Evolutionary conservation across 805 yeast genomes (phyloP).

Genomic region (Candida anglica): DNA sequence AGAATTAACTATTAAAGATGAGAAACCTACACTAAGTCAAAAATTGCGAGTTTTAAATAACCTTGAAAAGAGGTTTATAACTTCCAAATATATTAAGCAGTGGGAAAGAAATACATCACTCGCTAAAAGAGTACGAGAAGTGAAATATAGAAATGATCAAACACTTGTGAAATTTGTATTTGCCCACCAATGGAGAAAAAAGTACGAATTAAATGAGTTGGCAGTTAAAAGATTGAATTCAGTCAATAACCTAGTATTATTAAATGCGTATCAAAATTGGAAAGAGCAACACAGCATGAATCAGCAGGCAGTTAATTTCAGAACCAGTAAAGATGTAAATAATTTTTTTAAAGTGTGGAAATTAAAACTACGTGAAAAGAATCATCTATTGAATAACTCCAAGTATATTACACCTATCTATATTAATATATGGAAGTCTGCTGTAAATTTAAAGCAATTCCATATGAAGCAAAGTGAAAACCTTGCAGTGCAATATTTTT

Average conservation of each 20-base stretch:
- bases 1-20: not conserved
- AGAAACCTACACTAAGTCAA: slow-evolving; percentile 1
- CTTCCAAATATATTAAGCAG: slow-evolving; percentile 8
- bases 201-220: slow-evolving; percentile 4
- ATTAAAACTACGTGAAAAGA: too few relatives aligned
- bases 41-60: slow-evolving; percentile 10
- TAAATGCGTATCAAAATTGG: slow-evolving; percentile 1
- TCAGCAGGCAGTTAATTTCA: not conserved
- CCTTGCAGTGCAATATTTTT: too few relatives aligned
- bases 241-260: not conserved
- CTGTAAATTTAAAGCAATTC: too few relatives aligned
- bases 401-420: too few relatives aligned
- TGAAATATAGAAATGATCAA: slow-evolving; percentile 4
- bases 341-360: not conserved
- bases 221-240: slow-evolving; percentile 9
- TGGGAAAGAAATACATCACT: slow-evolving; percentile 11
- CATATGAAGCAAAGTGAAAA: too few relatives aligned
- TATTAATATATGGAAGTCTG: too few relatives aligned
- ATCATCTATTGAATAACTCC: too few relatives aligned
- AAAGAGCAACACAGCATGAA: not conserved
- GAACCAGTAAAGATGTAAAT: not conserved
- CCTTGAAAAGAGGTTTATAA: slow-evolving; percentile 12
- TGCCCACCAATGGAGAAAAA: slow-evolving; percentile 12
- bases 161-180: slow-evolving; percentile 8
- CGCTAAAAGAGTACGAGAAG: slow-evolving; percentile 1